Evolutionary conservation across 129 eudicot species (phyloP), one percentile per base, ranked within the genome.

Genomic region (Silybum marianum): DNA sequence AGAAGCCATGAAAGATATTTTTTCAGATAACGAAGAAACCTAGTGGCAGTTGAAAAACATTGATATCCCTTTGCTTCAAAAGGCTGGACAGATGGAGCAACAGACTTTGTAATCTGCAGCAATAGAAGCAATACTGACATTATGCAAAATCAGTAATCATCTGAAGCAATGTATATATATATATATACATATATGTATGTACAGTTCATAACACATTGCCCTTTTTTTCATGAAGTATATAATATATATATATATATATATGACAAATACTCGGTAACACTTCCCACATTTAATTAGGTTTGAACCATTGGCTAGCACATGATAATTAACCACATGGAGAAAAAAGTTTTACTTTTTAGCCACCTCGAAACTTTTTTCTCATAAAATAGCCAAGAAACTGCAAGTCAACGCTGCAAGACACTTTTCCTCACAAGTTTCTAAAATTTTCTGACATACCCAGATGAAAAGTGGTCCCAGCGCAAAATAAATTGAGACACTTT

Each of bases 31-130:
- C n/a, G 25, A 71, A 30, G 63, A 77, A 30, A 95, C 98, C 96
- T 95, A 69, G 92, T 78, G 81, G 90, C 78, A 60, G 88, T 83
- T 76, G 88, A 73, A 75, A 86, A 95, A 79, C 98, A 95, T 78
- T 88, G 92, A 80, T 78, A 89, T 80, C 93, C 98, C 81, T 86
- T 89, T 36, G 93, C 80, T 12, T 86, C 78, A 79, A 92, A 65
- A 75, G 94, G 89, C 76, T 90, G 84, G n/a, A 88, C 98, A 24
- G 90, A 89, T 44, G 83, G 87, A 26, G 88, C 79, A 83, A 92
- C 96, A 58, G 77, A 22, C 72, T 87, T 39, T 3, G 89, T 88
- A 82, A 95, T 91, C 99, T 95, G 92, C 81, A 89, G 2, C 14
- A 40, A 32, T 18, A 40, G 73, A 3, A 42, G 28, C 1, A 12